Conservation (phyloP, 768 basidiomycete genomes). For the Tulasnella sp. region DNA sequence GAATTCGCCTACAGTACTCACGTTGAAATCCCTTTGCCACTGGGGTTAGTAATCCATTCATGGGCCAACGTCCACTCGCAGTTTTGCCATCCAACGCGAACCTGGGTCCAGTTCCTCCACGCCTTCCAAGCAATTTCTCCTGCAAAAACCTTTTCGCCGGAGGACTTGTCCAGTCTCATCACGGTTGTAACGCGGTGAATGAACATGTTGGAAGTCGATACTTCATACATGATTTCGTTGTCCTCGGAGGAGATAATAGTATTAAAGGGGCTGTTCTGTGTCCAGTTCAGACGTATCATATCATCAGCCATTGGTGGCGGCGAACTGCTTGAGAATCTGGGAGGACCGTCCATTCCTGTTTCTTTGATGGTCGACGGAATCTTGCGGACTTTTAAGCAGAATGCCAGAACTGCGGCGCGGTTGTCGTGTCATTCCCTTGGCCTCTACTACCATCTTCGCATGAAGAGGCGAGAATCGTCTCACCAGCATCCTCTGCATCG, state of each 20-base stretch:
- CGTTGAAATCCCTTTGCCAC: neutral
- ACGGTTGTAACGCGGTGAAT: constrained; percentile 10
- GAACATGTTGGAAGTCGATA: neutral
- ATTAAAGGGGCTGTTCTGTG: constrained; percentile 21
- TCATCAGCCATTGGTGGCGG: neutral
- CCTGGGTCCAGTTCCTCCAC: neutral
- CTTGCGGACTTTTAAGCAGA: neutral
- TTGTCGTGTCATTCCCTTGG: too few relatives aligned
- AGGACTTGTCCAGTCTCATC: neutral
- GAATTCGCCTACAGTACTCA: neutral
- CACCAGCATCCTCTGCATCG: too few relatives aligned
- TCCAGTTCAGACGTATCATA: constrained; percentile 10
- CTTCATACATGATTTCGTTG: constrained; percentile 21
- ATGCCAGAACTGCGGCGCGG: neutral
- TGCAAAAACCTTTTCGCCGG: constrained; percentile 4
- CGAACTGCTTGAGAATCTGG: neutral
- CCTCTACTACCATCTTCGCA: too few relatives aligned
- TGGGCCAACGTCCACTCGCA: constrained; percentile 4
- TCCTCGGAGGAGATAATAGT: constrained; percentile 8
- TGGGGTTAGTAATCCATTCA: neutral
- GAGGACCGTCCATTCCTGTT: neutral
- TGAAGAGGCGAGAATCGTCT: too few relatives aligned
- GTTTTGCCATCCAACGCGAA: constrained; percentile 8
- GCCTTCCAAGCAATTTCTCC: constrained; percentile 24
- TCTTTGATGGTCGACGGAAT: neutral